Evolutionary conservation across 2,329 filamentous ascomycete genomes (phyloP).

Genomic region (Trichoderma koningii): DNA sequence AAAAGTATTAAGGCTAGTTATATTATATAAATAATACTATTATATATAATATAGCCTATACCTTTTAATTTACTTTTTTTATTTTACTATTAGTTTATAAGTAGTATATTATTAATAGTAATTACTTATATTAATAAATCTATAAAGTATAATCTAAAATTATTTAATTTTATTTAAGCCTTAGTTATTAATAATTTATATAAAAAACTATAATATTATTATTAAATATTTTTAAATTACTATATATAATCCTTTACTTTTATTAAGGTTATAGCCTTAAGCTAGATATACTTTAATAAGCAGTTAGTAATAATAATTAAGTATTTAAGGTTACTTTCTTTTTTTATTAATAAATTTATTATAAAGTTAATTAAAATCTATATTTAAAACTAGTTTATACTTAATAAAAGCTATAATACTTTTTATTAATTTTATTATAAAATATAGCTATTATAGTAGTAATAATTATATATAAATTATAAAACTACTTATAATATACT

Average conservation of each 20-base stretch:
- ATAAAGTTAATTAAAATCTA: neutral
- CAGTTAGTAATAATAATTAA: neutral
- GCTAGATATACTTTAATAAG: neutral
- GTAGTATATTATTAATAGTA: neutral
- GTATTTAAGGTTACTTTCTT: neutral
- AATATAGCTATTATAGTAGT: neutral
- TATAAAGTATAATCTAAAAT: neutral
- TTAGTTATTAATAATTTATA: neutral
- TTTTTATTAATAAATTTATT: neutral
- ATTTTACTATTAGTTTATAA: neutral
- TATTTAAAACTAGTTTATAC: neutral
- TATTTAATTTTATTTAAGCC: neutral
- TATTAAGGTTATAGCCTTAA: neutral
- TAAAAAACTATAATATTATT: neutral
- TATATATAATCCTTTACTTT: neutral
- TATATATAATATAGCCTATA: neutral
- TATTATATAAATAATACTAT: neutral
- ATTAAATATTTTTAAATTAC: neutral
- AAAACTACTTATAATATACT: no score
- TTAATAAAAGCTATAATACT: neutral
- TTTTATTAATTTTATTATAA: neutral
- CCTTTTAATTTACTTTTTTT: neutral
- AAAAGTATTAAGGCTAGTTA: neutral
- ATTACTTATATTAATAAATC: neutral
- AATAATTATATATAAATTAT: no score